Evolutionary conservation across 2,329 filamentous ascomycete species (phyloP).

Genomic region (Paracamarosporium sp.): DNA sequence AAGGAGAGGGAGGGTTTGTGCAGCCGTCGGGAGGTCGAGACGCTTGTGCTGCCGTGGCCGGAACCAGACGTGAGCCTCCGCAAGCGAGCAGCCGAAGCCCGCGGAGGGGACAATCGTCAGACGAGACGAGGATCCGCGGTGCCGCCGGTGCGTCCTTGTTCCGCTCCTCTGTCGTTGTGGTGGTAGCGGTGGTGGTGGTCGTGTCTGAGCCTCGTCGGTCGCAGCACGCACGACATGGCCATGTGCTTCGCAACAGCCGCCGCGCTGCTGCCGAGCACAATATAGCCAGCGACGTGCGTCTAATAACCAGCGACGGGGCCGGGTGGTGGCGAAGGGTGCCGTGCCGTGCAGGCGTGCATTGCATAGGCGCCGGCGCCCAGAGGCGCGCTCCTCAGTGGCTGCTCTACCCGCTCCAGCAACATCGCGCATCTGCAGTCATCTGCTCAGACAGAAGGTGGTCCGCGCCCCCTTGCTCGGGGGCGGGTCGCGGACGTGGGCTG

Average conservation of each 20-base stretch:
- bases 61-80: background rate
- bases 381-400: background rate
- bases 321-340: slow-evolving; percentile 20
- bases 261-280: slow-evolving; percentile 25
- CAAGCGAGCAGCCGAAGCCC: slow-evolving; percentile 3
- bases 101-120: background rate
- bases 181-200: too few relatives aligned
- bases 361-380: slow-evolving; percentile 4
- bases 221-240: slow-evolving; percentile 21
- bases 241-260: slow-evolving; percentile 23
- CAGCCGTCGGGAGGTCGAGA: slow-evolving; percentile 1
- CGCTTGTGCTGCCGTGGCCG: slow-evolving; percentile 7
- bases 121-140: too few relatives aligned
- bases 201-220: background rate
- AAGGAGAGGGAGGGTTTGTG: background rate
- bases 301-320: slow-evolving; percentile 25
- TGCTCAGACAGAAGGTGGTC: slow-evolving; percentile 10
- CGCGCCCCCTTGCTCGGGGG: slow-evolving; percentile 12
- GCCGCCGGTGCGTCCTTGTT: background rate
- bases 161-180: too few relatives aligned
- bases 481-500: slow-evolving; percentile 15
- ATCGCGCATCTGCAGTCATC: slow-evolving; percentile 16
- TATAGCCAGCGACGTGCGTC: slow-evolving; percentile 39
- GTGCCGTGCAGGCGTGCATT: slow-evolving; percentile 23
- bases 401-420: background rate